Evolutionary conservation across 441 rosid species (phyloP), one percentile per base, ranked within the genome.

Genomic region (Erodium texanum): DNA sequence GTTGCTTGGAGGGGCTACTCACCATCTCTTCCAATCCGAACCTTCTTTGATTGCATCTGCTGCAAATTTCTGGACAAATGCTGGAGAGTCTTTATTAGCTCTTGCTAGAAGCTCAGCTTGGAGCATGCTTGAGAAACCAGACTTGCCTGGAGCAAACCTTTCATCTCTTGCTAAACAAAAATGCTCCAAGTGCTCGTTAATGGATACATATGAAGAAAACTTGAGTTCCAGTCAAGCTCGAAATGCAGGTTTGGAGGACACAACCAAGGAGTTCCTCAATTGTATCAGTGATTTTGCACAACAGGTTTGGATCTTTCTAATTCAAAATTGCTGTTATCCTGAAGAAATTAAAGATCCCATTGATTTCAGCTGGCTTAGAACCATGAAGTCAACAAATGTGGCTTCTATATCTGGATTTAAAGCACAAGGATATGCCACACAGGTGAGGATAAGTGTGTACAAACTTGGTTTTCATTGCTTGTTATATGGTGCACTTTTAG

Each of bases 381-480:
- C 71, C 2, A n/a, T 19, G 1, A 70, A 67, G 61, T 71, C 75
- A 5, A 3, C 70, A 1, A 41, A 63, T 24, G 66, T 65, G 67
- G 68, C 41, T 73, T 70, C 68, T 6, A 16, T 18, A 16, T 24
- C 18, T 11, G 24, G 58, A 45, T 64, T 38, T 0, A 66, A 19
- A 50, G 61, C 54, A 48, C 36, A 66, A 29, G 58, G 3, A 24
- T 66, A 62, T 50, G 64, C 22, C n/a, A 52, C 66, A 54, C 75
- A 76, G 27, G 68, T 32, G 34, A 81, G 74, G 73, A 24, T 50
- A 41, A 45, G 48, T 27, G 18, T 83, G 50, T 80, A 72, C 56
- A 62, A 74, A 73, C 89, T 89, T 58, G 89, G 87, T 41, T 66
- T 83, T 62, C 96, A 91, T 68, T 87, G 96, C 76, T 72, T 83